Conservation (phyloP, 768 basidiomycete species). For the Boletus reticuloceps region DNA sequence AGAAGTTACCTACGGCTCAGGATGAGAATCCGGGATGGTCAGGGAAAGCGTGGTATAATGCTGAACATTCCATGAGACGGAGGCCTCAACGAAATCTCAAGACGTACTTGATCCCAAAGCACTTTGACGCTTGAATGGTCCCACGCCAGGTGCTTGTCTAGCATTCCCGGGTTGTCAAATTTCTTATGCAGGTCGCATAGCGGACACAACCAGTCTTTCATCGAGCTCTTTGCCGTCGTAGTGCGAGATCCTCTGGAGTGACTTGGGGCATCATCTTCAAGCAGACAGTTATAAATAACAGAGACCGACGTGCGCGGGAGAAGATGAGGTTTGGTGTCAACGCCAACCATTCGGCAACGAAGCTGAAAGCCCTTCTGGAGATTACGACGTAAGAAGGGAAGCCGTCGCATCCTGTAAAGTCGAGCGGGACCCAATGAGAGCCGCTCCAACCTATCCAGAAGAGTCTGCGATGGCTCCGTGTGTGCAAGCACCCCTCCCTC, state of each 20-base stretch:
- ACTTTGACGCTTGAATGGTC: conserved; percentile 45
- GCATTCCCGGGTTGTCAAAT: conserved; percentile 42
- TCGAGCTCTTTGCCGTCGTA: conserved; percentile 18
- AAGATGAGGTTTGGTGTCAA: conserved; percentile 32
- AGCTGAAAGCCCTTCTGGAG: conserved; percentile 46
- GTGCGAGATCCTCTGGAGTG: conserved; percentile 8
- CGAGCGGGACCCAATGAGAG: conserved; percentile 32
- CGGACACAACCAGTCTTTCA: conserved; percentile 48
- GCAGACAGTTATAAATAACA: conserved; percentile 22
- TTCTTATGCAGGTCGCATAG: conserved; percentile 47
- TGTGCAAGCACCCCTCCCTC: conserved; percentile 5
- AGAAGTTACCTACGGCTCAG: conserved; percentile 12
- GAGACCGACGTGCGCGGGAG: conserved; percentile 17
- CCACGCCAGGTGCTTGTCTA: conserved; percentile 47
- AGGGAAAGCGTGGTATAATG: conserved; percentile 14
- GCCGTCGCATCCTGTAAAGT: conserved; percentile 37
- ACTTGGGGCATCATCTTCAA: conserved; percentile 5
- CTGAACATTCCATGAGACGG: conserved; percentile 8
- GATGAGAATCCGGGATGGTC: conserved; percentile 10
- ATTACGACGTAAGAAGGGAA: conserved; percentile 59
- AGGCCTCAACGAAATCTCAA: background rate
- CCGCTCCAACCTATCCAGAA: conserved; percentile 36
- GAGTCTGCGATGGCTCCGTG: conserved; percentile 30
- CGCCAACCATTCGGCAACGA: conserved; percentile 37
- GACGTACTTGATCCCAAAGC: conserved; percentile 37